These are phyloP conservation scores for Candida koratica DNA, from an alignment of 805 yeast genomes.

Conservation along the genomic window DNA sequence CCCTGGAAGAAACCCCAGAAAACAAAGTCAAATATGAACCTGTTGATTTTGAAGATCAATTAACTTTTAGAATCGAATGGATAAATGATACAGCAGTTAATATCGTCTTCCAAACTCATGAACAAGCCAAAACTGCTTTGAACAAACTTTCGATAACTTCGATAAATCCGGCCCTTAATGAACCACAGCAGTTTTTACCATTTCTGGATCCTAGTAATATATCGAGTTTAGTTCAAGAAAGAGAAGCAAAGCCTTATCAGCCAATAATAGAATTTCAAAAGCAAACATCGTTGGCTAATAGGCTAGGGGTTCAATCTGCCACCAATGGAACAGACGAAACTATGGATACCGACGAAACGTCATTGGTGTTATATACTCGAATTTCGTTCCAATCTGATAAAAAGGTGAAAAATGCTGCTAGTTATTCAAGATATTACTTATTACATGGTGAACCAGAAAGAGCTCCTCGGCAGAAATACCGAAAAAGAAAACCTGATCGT, in stretches of 20 bases:
- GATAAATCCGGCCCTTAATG: conserved; percentile 14
- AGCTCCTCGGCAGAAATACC: conserved; percentile 21
- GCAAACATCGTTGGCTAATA: conserved; percentile 26
- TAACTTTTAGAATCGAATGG: conserved; percentile 56
- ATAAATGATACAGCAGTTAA: conserved; percentile 59
- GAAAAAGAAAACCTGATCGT: conserved; percentile 1
- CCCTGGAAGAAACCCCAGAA: conserved; percentile 13
- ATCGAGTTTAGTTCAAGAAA: conserved; percentile 29
- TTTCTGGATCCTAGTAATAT: conserved; percentile 18
- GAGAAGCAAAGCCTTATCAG: conserved; percentile 39
- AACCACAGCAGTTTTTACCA: conserved; percentile 10
- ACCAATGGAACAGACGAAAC: conserved; percentile 9
- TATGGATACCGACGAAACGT: conserved; percentile 40
- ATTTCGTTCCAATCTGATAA: conserved; percentile 51
- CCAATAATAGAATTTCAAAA: conserved; percentile 33
- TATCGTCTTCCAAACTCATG: conserved; percentile 47
- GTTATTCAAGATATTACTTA: conserved; percentile 59
- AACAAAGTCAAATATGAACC: conserved; percentile 18
- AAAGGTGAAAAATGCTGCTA: conserved; percentile 54
- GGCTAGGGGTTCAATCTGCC: conserved; percentile 22
- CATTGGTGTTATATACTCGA: conserved; percentile 41
- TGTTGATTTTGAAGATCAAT: conserved; percentile 23
- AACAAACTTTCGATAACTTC: conserved; percentile 26
- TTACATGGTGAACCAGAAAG: conserved; percentile 68
- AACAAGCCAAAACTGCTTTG: conserved; percentile 38